Evolutionary conservation across 495 filamentous ascomycete genomes (phyloP).

Genomic region (Neurospora sp.): DNA sequence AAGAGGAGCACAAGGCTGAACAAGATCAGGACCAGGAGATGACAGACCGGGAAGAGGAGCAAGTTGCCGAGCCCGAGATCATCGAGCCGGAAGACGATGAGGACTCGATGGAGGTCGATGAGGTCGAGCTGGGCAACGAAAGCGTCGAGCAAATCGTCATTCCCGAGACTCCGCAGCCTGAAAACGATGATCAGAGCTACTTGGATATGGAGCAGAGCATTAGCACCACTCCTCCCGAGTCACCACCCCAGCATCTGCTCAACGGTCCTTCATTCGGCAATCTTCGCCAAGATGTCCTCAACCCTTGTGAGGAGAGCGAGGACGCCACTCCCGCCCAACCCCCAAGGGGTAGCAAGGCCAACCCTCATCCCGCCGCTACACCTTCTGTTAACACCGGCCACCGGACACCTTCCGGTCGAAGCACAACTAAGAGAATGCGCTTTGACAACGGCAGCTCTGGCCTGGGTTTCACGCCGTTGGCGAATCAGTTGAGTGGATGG

Average conservation of each 20-base stretch:
- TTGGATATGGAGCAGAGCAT: background rate
- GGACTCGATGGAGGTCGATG: constrained; percentile 4
- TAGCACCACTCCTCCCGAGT: background rate
- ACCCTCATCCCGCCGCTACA: background rate
- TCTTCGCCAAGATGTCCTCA: background rate
- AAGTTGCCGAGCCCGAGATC: background rate
- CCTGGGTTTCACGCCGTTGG: background rate
- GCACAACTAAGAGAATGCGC: constrained; percentile 13
- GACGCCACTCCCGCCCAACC: background rate
- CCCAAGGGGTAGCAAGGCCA: background rate
- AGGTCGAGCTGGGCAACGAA: constrained; percentile 13
- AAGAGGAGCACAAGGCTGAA: background rate
- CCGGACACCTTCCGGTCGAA: constrained; percentile 8
- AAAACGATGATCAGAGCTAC: background rate
- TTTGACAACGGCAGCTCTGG: background rate
- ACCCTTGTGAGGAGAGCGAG: background rate
- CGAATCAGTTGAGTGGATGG: background rate
- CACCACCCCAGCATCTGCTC: background rate
- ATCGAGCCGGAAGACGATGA: background rate
- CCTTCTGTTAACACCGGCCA: background rate
- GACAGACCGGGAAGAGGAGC: background rate
- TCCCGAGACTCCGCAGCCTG: background rate
- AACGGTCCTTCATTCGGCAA: background rate
- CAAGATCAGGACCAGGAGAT: background rate
- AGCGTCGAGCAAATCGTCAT: background rate